Evolutionary conservation across 2,329 filamentous ascomycete species (phyloP), one percentile per base, ranked within the genome.

Genomic region (Pseudogymnoascus sp.): DNA sequence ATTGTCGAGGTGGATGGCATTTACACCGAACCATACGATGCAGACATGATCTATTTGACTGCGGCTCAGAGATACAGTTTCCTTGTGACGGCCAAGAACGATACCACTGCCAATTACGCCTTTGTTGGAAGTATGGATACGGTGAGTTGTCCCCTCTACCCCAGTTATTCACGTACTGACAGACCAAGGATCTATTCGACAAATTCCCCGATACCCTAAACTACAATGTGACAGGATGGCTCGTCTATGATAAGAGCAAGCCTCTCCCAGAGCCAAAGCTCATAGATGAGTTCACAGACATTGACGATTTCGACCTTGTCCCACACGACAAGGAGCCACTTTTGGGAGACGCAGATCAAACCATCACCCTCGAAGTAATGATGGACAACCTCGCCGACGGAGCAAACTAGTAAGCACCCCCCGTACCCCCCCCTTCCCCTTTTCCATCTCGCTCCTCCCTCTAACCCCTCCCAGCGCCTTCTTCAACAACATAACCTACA

Each of bases 1-100:
- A 85, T 92, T 63, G 81, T 92, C 36, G 89, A 91, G 73, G 84
- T 91, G 0, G 89, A 92, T 71, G 89, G 89, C 6, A 80, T 90
- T 10, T 91, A 89, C 68, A 85, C 82, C 0, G 80, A 90, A 65
- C 79, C 80, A 0, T 76, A 81, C 0, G 82, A 84, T 65, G 83
- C 87, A 0, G 78, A 83, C 23, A 83, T 83, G 78, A 79, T 92
- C 11, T 90, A 90, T 68, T 70, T 92, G 7, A 78, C 84, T 11
- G 82, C 86, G 10, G 89, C 87, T 0, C 90, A 92, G 74, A 83
- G 89, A 60, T 85, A 79, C 70, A 84, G 83, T 71, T 82, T 88
- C 68, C 75, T 88, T 23, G 65, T 88, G 28, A 90, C 84, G 0
- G 86, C 86, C 13, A 86, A 83, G 72, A 85, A 86, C 63, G 80